Evolutionary conservation across 2,329 filamentous ascomycete species (phyloP), one percentile per base, ranked within the genome.

Genomic region (Botrytis aclada): DNA sequence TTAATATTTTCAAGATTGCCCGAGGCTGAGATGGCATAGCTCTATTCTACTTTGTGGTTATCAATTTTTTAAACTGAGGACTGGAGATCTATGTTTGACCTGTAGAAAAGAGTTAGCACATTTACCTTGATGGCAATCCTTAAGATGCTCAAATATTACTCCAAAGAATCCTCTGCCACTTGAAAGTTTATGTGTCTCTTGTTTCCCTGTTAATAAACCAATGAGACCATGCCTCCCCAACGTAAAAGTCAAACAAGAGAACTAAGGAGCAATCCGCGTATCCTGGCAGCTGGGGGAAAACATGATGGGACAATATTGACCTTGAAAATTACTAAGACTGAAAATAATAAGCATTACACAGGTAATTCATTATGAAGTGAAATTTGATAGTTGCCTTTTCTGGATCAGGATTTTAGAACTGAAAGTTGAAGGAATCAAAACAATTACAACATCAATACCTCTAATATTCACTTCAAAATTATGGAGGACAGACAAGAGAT

Each of bases 71-170:
- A 20, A 32, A 34, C 37, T 51, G 43, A 66, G 45, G 22, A 66
- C 8, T 12, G 9, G 16, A 29, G 5, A 29, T 9, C 14, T 7
- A 22, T 8, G 0, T 39, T 39, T 37, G 12, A 20, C 4, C 39
- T 16, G 4, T 20, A 22, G 8, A 39, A 51, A 22, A 1, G 20
- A 14, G 9, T 16, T 5, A 37, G 14, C 3, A 32, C 43, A 45
- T 45, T 8, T 20, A 43, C 14, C 62, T 16, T 64, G n/a, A 8
- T 12, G 6, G 0, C 20, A 39, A 3, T 8, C 39, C 22, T 39
- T 2, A 12, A 32, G 20, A 47, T n/a, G 5, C 8, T 3, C 16
- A 12, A n/a, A 12, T 3, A 37, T n/a, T 4, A n/a, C 7, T 0
- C 3, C 7, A 20, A 37, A 34, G 25, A 39, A 39, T 16, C 2